phyloP scores from a whole-genome alignment of 495 filamentous ascomycete genomes.

The Hypomontagnella monticulosa region DNA sequence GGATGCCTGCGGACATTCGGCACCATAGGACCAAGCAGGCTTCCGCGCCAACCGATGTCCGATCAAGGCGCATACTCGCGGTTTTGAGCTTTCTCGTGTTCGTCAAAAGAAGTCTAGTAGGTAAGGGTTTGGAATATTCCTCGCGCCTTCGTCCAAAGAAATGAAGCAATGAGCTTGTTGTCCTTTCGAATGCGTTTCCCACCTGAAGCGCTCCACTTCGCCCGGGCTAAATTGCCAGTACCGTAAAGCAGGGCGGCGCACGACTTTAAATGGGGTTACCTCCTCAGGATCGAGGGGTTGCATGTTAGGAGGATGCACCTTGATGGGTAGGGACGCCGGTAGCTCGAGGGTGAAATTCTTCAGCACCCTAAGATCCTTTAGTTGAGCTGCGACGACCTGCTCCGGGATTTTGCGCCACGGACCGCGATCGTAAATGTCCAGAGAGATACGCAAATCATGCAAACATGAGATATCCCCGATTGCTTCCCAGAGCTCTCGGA shows the following conservation, averaged over 20 bases:
- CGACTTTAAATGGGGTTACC: slow-evolving; percentile 30
- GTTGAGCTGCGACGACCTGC: slow-evolving; percentile 14
- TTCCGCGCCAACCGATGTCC: slow-evolving; percentile 1
- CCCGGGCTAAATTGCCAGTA: slow-evolving; percentile 47
- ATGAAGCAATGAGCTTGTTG: slow-evolving; percentile 39
- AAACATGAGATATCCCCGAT: slow-evolving; percentile 36
- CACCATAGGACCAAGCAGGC: slow-evolving; percentile 9
- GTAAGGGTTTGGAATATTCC: slow-evolving; percentile 40
- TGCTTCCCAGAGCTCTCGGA: slow-evolving; percentile 29
- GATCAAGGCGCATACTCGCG: slow-evolving; percentile 8
- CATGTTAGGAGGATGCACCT: slow-evolving; percentile 31
- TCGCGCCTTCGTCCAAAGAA: slow-evolving; percentile 22
- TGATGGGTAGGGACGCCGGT: slow-evolving; percentile 38
- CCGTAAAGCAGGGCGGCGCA: slow-evolving; percentile 37
- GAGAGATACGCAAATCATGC: slow-evolving; percentile 40
- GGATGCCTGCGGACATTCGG: slow-evolving; percentile 12
- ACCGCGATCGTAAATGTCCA: slow-evolving; percentile 47
- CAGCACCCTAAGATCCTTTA: slow-evolving; percentile 30
- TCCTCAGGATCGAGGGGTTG: slow-evolving; percentile 26
- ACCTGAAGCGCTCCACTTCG: slow-evolving; percentile 44
- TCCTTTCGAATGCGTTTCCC: slow-evolving; percentile 38
- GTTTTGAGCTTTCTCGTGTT: not conserved
- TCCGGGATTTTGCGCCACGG: slow-evolving; percentile 48
- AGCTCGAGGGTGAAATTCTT: slow-evolving; percentile 42
- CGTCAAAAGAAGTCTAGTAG: slow-evolving; percentile 37